phyloP scores from a whole-genome alignment of 345 rosid species.

The Citrus inodora region DNA sequence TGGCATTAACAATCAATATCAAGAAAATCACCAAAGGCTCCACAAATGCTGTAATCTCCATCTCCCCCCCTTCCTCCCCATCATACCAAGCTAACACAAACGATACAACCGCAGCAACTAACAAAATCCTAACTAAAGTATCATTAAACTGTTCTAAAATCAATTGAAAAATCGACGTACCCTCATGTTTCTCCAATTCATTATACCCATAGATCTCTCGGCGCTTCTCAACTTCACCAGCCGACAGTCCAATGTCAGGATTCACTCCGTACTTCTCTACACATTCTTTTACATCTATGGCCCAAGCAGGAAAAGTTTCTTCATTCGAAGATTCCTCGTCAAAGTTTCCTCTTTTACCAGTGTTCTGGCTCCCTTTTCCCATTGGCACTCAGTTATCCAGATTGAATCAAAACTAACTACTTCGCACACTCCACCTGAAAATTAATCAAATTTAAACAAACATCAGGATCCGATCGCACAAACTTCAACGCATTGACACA shows the following conservation, averaged over 20 bases:
- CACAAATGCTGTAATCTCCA: constrained; percentile 79
- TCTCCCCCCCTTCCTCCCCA: constrained; percentile 90
- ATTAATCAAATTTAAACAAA: background rate
- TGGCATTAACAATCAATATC: constrained; percentile 86
- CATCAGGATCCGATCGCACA: background rate
- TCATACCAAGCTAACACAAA: constrained; percentile 78
- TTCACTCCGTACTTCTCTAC: constrained; percentile 49
- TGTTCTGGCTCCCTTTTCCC: constrained; percentile 66
- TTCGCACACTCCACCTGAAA: background rate
- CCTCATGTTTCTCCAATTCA: constrained; percentile 81
- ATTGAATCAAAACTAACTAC: background rate
- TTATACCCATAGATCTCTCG: constrained; percentile 58
- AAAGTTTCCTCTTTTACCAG: constrained; percentile 28
- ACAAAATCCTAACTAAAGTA: constrained; percentile 77
- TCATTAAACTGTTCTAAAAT: constrained; percentile 81
- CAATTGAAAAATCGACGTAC: constrained; percentile 55
- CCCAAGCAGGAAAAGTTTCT: constrained; percentile 68
- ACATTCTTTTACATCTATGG: constrained; percentile 56
- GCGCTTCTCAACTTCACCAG: constrained; percentile 54
- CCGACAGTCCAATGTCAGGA: constrained; percentile 41
- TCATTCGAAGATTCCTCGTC: constrained; percentile 12
- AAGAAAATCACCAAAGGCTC: constrained; percentile 91
- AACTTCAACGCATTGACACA: background rate
- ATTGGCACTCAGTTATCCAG: constrained; percentile 25
- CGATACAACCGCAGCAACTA: constrained; percentile 72